phyloP scores from a whole-genome alignment of 1,139 yeast species.

The Groenewaldozyma sp. region DNA sequence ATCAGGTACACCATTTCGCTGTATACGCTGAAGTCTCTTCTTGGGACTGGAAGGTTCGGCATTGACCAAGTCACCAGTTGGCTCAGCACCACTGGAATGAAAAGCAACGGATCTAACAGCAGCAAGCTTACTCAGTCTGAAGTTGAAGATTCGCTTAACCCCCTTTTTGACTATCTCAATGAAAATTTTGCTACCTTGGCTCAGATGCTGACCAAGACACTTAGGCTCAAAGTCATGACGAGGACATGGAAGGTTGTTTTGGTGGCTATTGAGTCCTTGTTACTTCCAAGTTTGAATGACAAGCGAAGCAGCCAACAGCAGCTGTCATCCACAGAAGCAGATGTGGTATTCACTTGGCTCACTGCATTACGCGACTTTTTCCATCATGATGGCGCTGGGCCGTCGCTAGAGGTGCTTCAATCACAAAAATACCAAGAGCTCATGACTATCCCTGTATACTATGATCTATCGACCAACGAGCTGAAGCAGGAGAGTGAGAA shows the following conservation, averaged over 20 bases:
- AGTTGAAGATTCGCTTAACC: constrained; percentile 61
- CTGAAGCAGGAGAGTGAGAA: constrained; percentile 53
- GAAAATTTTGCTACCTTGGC: constrained; percentile 61
- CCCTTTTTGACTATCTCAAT: constrained; percentile 67
- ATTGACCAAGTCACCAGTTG: constrained; percentile 44
- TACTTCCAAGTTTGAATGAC: constrained; percentile 62
- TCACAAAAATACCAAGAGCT: constrained; percentile 58
- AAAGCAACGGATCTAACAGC: neutral
- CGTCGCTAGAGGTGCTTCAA: constrained; percentile 56
- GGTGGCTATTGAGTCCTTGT: constrained; percentile 51
- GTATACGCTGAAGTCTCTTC: constrained; percentile 23
- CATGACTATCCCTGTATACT: constrained; percentile 55
- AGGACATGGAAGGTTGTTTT: constrained; percentile 69
- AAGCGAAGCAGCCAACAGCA: constrained; percentile 44
- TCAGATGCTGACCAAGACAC: constrained; percentile 46
- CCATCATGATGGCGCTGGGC: constrained; percentile 78
- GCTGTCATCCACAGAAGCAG: constrained; percentile 53
- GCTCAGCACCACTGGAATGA: constrained; percentile 37
- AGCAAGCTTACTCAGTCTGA: constrained; percentile 36
- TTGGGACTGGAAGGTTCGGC: constrained; percentile 29
- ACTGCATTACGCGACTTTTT: constrained; percentile 60
- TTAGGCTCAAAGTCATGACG: constrained; percentile 59
- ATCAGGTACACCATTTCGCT: constrained; percentile 39
- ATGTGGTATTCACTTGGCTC: constrained; percentile 65
- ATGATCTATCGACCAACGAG: constrained; percentile 45